Conservation (phyloP, 257 asterid species). For the Fraxinus excelsior region DNA sequence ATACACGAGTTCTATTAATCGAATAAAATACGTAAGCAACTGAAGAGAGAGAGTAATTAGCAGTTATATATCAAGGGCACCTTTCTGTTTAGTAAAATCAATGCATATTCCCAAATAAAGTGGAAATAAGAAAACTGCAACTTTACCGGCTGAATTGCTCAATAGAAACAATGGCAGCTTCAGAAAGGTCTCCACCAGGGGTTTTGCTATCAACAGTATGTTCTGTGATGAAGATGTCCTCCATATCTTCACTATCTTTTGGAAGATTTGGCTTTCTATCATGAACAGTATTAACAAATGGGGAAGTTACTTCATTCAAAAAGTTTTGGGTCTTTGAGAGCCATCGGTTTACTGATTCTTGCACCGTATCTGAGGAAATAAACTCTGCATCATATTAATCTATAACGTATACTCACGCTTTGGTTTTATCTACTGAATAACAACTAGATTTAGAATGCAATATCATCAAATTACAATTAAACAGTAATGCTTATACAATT, state of each 20-base stretch:
- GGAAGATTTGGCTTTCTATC: conserved; percentile 51
- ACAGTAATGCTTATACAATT: not conserved
- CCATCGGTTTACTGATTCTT: conserved; percentile 78
- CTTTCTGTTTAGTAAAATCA: not conserved
- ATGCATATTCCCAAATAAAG: not conserved
- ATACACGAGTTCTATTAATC: not conserved
- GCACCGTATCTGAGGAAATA: conserved; percentile 62
- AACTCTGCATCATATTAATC: conserved; percentile 3
- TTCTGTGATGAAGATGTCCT: conserved; percentile 63
- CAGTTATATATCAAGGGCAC: not conserved
- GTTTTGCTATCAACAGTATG: conserved; percentile 71
- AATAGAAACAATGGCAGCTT: conserved; percentile 79
- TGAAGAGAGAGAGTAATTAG: not conserved
- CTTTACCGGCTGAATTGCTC: conserved; percentile 97
- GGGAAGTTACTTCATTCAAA: conserved; percentile 71
- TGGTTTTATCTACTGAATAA: not conserved
- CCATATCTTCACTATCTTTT: conserved; percentile 51
- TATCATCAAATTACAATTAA: not conserved
- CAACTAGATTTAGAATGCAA: not conserved
- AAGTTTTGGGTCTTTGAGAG: conserved; percentile 82
- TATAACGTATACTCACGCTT: not conserved
- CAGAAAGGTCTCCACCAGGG: conserved; percentile 78
- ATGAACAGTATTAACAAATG: conserved; percentile 67
- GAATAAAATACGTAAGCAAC: conserved; percentile 6
- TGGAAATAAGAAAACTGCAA: not conserved